Evolutionary conservation across 2,329 filamentous ascomycete species (phyloP).

Genomic region (Coniochaeta prunicola): DNA sequence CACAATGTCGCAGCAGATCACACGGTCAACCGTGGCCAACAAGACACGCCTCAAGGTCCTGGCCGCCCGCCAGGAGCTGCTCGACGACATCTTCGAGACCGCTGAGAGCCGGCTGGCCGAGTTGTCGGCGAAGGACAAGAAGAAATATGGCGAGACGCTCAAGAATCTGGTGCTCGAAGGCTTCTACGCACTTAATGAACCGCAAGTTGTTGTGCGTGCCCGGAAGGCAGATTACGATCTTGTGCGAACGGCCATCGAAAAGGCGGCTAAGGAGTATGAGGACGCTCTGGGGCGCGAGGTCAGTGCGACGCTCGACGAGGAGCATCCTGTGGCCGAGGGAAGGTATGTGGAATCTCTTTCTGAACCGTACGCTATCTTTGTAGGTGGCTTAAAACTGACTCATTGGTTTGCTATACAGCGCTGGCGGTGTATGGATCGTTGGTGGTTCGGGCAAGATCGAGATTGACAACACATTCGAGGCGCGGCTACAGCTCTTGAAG

Average conservation of each 20-base stretch:
- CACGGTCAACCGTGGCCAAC: slow-evolving; percentile 90
- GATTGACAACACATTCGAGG: slow-evolving; percentile 97
- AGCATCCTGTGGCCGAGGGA: slow-evolving; percentile 70
- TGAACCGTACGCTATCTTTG: background rate
- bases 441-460: slow-evolving; percentile 89
- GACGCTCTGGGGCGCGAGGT: slow-evolving; percentile 64
- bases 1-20: slow-evolving; percentile 97
- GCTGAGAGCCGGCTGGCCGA: slow-evolving; percentile 63
- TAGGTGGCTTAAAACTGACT: slow-evolving; percentile 14
- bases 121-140: slow-evolving; percentile 59
- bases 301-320: slow-evolving; percentile 67
- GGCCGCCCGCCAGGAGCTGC: slow-evolving; percentile 77
- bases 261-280: slow-evolving; percentile 78
- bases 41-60: slow-evolving; percentile 90
- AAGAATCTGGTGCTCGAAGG: slow-evolving; percentile 84
- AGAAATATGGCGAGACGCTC: slow-evolving; percentile 68
- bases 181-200: slow-evolving; percentile 79
- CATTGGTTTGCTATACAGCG: slow-evolving; percentile 39
- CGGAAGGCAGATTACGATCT: slow-evolving; percentile 72
- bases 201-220: slow-evolving; percentile 64
- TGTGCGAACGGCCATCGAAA: slow-evolving; percentile 70
- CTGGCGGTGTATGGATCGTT: slow-evolving; percentile 75
- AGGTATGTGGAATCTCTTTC: slow-evolving; percentile 53
- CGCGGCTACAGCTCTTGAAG: slow-evolving; percentile 78
- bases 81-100: slow-evolving; percentile 82